Base-by-base conservation (phyloP, 1,284 basidiomycete genomes). In the Cutaneotrichosporon sp. region DNA sequence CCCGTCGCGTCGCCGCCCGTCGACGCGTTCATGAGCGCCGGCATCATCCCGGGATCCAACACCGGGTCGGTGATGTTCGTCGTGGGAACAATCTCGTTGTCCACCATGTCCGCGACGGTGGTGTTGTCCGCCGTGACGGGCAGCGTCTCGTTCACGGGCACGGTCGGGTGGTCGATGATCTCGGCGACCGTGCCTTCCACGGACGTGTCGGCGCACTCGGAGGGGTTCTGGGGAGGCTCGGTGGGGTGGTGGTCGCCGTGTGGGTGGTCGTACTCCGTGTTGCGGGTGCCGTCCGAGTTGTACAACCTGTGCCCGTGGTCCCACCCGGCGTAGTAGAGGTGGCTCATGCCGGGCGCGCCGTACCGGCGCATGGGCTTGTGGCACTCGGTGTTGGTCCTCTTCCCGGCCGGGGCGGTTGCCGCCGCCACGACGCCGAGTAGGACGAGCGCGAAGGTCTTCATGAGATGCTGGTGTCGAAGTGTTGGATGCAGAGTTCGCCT, bases 131-230 rank as follows among this genome's bases (percentile, higher is more conserved):
- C 31, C 11, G 22, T 20, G 33, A 38, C 24, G 8, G 62, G 58
- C n/a, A 59, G 46, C 1, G 2, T 34, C 4, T 51, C 18, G 34
- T 27, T 11, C 16, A 50, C 51, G 34, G 18, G n/a, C 11, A 63
- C 58, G 9, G 33, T 42, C 50, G 58, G 50, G 50, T 54, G 24
- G 5, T 53, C 22, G 24, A 59, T 4, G 54, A 63, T 54, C 27
- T 50, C 45, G 7, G 24, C 14, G 14, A 43, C 46, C 4, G n/a
- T 50, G 51, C 22, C 34, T 4, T 53, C 51, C 9, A 20, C 10
- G 20, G n/a, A 11, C 10, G 11, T 38, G 50, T 34, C 50, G n/a
- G n/a, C 14, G 10, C 31, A 20, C 6, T 22, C 2, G n/a, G 14
- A 54, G 42, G 25, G 42, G 46, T 25, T 9, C 14, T 20, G 20